These are phyloP conservation scores for Aquilaria yunnanensis DNA, from an alignment of 345 rosid genomes.

Conservation along the genomic window DNA sequence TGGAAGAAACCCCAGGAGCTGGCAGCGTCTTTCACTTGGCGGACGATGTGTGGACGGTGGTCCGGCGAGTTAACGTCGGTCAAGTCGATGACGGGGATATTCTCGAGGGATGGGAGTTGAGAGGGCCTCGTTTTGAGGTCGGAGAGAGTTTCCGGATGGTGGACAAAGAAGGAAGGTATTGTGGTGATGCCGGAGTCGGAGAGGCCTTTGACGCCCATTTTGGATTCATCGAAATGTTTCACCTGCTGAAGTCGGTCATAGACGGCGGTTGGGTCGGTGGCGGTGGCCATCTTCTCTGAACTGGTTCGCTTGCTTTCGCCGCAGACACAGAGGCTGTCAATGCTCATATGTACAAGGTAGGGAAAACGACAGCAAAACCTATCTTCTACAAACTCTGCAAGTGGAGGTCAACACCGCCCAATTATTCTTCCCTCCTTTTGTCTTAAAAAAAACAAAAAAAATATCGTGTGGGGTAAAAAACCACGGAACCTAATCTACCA, in stretches of 20 bases:
- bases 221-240: conserved; percentile 27
- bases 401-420: too few species aligned
- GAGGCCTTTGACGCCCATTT: conserved; percentile 25
- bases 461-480: too few species aligned
- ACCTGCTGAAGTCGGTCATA: conserved; percentile 9
- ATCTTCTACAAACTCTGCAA: too few species aligned
- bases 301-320: too few species aligned
- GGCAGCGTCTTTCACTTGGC: conserved; percentile 19
- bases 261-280: neutral
- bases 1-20: conserved; percentile 26
- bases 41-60: conserved; percentile 8
- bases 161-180: conserved; percentile 22
- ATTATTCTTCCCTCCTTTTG: too few species aligned
- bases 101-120: neutral
- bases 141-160: conserved; percentile 13
- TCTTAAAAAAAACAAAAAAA: too few species aligned
- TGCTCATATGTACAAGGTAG: too few species aligned
- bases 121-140: conserved; percentile 13
- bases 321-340: too few species aligned
- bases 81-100: conserved; percentile 20
- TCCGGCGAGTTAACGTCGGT: conserved; percentile 5
- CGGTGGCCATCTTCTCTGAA: neutral
- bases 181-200: conserved; percentile 22
- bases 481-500: too few species aligned
- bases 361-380: too few species aligned